Evolutionary conservation across 75 land plant genomes (phyloP).

Genomic region (Pinus taeda): DNA sequence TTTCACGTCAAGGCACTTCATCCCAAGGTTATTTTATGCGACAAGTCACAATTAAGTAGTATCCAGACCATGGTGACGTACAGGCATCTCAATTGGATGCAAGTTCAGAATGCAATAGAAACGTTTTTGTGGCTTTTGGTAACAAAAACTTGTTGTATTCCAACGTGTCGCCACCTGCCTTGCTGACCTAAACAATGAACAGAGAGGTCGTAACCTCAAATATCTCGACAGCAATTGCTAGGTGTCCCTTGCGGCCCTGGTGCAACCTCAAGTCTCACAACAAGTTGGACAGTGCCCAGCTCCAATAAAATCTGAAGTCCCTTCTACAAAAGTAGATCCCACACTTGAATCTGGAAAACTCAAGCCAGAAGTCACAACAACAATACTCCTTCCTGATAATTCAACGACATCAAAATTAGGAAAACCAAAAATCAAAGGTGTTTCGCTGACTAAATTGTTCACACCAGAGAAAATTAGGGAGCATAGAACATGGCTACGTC

Average conservation of each 20-base stretch:
- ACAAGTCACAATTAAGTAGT: too few relatives aligned
- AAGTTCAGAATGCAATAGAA: too few relatives aligned
- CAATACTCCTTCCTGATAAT: constrained; percentile 19
- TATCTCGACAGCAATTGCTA: too few relatives aligned
- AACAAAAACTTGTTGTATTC: too few relatives aligned
- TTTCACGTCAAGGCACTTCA: too few relatives aligned
- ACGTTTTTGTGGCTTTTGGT: too few relatives aligned
- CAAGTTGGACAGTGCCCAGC: not conserved
- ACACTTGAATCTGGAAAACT: not conserved
- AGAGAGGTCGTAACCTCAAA: too few relatives aligned
- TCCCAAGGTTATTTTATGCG: too few relatives aligned
- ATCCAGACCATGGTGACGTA: too few relatives aligned
- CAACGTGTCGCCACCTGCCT: too few relatives aligned
- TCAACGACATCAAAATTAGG: constrained; percentile 55
- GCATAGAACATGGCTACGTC: constrained; percentile 82
- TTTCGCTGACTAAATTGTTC: constrained; percentile 89
- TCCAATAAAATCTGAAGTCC: constrained; percentile 20
- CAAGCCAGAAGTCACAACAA: not conserved
- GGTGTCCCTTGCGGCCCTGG: not conserved
- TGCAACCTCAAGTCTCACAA: constrained; percentile 11
- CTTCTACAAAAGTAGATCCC: not conserved
- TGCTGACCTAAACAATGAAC: too few relatives aligned
- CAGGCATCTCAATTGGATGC: too few relatives aligned
- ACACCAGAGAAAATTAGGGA: constrained; percentile 94
- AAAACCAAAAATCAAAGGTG: constrained; percentile 91